Conservation (phyloP, 306 rosid species). For the Argentina anserina region DNA sequence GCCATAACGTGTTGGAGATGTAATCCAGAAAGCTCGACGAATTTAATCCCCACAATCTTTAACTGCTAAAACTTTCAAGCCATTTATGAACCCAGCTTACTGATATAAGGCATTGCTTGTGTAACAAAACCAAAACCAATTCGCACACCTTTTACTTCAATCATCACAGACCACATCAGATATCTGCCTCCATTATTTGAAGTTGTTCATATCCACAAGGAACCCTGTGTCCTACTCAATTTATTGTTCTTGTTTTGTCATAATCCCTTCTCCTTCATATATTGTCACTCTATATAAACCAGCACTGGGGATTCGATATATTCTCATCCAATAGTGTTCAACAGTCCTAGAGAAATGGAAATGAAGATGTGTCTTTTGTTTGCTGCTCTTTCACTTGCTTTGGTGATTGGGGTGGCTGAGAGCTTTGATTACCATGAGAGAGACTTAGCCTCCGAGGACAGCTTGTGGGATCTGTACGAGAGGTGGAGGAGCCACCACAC, state of each 20-base stretch:
- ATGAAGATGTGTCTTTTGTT: slow-evolving; percentile 22
- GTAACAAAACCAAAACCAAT: slow-evolving; percentile 24
- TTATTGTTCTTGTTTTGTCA: slow-evolving; percentile 19
- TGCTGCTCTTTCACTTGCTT: slow-evolving; percentile 28
- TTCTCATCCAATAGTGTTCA: slow-evolving; percentile 29
- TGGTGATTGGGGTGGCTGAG: slow-evolving; percentile 32
- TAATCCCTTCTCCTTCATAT: background rate
- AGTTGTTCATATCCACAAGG: slow-evolving; percentile 48
- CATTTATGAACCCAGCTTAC: background rate
- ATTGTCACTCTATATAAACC: slow-evolving; percentile 44
- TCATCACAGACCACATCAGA: slow-evolving; percentile 8
- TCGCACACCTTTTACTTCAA: slow-evolving; percentile 21
- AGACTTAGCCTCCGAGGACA: slow-evolving; percentile 44
- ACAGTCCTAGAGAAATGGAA: slow-evolving; percentile 14
- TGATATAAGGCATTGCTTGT: slow-evolving; percentile 28
- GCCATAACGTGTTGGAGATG: slow-evolving; percentile 36
- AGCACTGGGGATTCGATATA: background rate
- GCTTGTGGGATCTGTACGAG: slow-evolving; percentile 45
- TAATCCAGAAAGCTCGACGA: slow-evolving; percentile 14
- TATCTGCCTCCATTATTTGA: slow-evolving; percentile 24
- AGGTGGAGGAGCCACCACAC: slow-evolving; percentile 55
- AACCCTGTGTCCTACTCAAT: slow-evolving; percentile 33
- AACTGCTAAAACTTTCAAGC: background rate
- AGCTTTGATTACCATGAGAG: slow-evolving; percentile 47
- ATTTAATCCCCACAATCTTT: slow-evolving; percentile 11